A percentile compares a stretch with the other conserved stretches of the same genome.
Conservation (phyloP, 108 stramenopile genomes). For the Phaeodactylum tricornutum region DNA sequence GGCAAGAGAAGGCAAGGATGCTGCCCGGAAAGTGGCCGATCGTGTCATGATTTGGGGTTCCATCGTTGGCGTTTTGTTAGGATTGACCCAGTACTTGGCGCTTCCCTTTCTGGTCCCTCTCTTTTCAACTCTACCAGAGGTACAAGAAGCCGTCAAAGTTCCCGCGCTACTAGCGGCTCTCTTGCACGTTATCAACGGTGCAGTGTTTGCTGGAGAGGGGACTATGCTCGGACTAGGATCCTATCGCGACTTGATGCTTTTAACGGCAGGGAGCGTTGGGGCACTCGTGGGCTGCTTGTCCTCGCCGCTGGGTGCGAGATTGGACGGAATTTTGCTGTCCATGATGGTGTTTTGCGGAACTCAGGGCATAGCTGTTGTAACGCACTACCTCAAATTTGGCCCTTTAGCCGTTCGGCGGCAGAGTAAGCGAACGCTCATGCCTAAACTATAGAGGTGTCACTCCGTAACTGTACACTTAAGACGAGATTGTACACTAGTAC, state of each 20-base stretch:
- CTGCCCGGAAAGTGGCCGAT: conserved; percentile 56
- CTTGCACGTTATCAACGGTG: conserved; percentile 64
- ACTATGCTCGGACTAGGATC: conserved; percentile 55
- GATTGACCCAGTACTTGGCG: conserved; percentile 26
- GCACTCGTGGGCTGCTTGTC: conserved; percentile 40
- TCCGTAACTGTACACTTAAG: no score
- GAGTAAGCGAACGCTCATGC: not conserved
- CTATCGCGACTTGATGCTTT: conserved; percentile 46
- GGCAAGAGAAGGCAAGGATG: conserved; percentile 36
- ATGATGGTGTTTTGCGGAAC: conserved; percentile 41
- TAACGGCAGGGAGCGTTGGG: conserved; percentile 38
- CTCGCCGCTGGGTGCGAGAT: conserved; percentile 42
- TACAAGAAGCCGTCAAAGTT: conserved; percentile 48
- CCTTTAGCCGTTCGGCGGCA: conserved; percentile 29
- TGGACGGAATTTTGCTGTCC: conserved; percentile 61
- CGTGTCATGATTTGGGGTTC: conserved; percentile 59
- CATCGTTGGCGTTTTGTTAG: conserved; percentile 44
- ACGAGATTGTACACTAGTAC: no score
- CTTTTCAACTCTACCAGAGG: conserved; percentile 64
- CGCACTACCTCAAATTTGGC: conserved; percentile 55
- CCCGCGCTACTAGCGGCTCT: conserved; percentile 58
- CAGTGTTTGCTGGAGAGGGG: conserved; percentile 70
- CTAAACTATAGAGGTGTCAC: no score
- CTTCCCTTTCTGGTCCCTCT: conserved; percentile 51
- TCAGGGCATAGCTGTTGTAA: conserved; percentile 43